Base-by-base conservation (phyloP, 179 eudicot species). In the Beta macrorhiza region DNA sequence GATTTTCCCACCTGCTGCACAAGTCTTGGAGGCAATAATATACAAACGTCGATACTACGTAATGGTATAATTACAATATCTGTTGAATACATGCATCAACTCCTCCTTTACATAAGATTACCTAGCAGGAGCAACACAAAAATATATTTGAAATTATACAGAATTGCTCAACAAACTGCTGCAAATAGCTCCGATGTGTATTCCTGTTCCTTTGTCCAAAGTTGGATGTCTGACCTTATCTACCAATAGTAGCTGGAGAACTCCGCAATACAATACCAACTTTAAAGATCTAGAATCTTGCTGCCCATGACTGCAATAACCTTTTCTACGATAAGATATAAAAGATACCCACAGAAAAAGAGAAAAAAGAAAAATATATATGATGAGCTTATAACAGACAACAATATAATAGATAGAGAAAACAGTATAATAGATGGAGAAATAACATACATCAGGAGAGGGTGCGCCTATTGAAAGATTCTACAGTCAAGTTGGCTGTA, bases 401-500 rank as follows among this genome's bases (percentile, higher is more conserved):
- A 52, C 12, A 16, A 25, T 25, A 25, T 47, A n/a, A 5, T 52
- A 12, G 42, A 37, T 37, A 5, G 5, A 73, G n/a, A 12, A 22
- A 25, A 17, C 15, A 58, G 19, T 58, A 58, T 11, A 16, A 55
- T 10, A 55, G 2, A 3, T 10, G 12, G 58, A 55, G 58, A 67
- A 76, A 32, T 22, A 51, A 10, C 15, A 67, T 69, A 75, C 15
- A 29, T 88, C 82, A 95, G 20, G 94, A 95, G 32, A 95, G 90
- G 11, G 99, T 95, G 72, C 98, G 90, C 91, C 88, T 90, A 80
- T 95, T 95, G 90, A 95, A 95, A 81, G 99, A 95, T 76, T 95
- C 99, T 56, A 95, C 88, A 0, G 99, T 95, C 89, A 95, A 84
- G 82, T 95, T 95, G 63, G 99, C 99, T 47, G 99, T 95, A 85